phyloP scores from a whole-genome alignment of 139 green algal genomes.

The Micractinium sp. region DNA sequence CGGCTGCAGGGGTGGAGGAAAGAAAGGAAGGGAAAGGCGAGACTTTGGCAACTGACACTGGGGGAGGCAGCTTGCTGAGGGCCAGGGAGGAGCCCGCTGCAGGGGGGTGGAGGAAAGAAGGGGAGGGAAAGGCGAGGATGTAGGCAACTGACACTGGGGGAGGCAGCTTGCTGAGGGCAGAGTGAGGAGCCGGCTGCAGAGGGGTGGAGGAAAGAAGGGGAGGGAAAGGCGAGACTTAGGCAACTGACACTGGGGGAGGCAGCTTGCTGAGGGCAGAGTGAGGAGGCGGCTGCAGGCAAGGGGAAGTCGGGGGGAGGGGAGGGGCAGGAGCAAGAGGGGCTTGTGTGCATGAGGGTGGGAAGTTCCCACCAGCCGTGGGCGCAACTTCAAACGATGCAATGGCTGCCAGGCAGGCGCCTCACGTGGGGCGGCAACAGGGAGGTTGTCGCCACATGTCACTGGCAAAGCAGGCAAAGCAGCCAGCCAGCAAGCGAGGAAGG shows the following conservation, averaged over 20 bases:
- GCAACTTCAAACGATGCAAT: too few relatives aligned
- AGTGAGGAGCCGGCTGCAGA: not conserved
- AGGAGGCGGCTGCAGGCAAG: not conserved
- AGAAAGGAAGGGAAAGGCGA: not conserved
- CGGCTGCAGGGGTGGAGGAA: not conserved
- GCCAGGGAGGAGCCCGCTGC: slow-evolving; percentile 14
- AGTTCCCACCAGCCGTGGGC: too few relatives aligned
- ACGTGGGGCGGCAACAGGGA: too few relatives aligned
- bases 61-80: slow-evolving; percentile 37
- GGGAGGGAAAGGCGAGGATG: not conserved
- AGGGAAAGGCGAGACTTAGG: not conserved
- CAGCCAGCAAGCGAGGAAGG: not conserved
- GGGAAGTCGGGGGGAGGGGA: too few relatives aligned
- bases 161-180: not conserved
- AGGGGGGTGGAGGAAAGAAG: too few relatives aligned
- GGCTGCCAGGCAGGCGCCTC: too few relatives aligned
- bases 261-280: slow-evolving; percentile 27
- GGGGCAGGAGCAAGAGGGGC: too few relatives aligned
- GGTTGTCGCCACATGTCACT: not conserved
- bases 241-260: too few relatives aligned
- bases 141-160: not conserved
- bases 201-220: not conserved
- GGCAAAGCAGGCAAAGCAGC: not conserved
- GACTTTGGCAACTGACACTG: too few relatives aligned
- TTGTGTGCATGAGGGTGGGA: too few relatives aligned